Conservation (phyloP, 1,139 yeast species). For the Candida tetrigidarum region DNA sequence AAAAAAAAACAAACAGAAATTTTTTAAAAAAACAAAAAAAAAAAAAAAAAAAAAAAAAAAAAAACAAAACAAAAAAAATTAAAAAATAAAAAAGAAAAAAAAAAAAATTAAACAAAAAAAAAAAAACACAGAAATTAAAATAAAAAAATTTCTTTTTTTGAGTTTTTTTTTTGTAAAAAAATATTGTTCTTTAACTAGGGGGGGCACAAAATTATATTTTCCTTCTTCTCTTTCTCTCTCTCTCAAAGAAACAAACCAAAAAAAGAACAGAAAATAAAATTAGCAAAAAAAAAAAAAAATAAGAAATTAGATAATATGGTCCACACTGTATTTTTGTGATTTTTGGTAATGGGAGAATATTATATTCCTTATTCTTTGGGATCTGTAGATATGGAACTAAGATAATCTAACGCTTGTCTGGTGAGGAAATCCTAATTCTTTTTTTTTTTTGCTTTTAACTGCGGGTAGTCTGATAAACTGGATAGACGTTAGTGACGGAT, state of each 20-base stretch:
- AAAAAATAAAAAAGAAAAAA: no score
- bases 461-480: no score
- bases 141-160: background rate
- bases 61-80: background rate
- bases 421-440: background rate
- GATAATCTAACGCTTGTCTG: background rate
- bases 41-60: background rate
- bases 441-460: no score
- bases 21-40: slow-evolving; percentile 1
- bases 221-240: no score
- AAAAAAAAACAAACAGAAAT: slow-evolving; percentile 3
- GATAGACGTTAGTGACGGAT: no score
- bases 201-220: slow-evolving; percentile 1
- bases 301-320: no score
- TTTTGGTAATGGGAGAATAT: no score
- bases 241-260: background rate
- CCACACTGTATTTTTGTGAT: no score
- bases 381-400: no score
- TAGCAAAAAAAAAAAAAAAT: background rate
- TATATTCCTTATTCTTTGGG: no score
- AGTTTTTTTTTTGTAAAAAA: background rate
- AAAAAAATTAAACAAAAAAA: background rate
- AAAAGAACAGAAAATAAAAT: background rate
- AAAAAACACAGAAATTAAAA: background rate
- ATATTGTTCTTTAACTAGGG: slow-evolving; percentile 1